Conservation (phyloP, 2,329 filamentous ascomycete genomes). For the Alternaria consortialis region DNA sequence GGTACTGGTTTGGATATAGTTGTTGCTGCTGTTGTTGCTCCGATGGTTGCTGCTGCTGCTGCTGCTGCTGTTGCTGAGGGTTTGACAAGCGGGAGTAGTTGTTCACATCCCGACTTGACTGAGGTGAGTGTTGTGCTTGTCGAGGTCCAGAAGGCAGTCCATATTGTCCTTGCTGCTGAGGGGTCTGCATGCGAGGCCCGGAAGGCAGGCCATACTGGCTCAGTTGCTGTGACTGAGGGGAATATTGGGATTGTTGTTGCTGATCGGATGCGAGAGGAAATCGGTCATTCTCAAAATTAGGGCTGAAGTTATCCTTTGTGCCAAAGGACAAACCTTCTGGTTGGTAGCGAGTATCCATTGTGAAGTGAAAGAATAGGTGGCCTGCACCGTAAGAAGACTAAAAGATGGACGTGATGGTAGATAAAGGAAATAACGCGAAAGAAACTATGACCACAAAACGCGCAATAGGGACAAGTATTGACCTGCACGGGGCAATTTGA, state of each 20-base stretch:
- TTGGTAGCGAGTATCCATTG: conserved; percentile 45
- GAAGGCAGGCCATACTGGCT: conserved; percentile 19
- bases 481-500: conserved; percentile 37
- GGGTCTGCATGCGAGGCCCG: conserved; percentile 25
- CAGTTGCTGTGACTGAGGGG: conserved; percentile 17
- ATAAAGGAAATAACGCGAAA: conserved; percentile 17
- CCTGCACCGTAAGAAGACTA: conserved; percentile 41
- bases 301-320: conserved; percentile 32
- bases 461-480: conserved; percentile 22
- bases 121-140: conserved; percentile 12
- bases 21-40: conserved; percentile 12
- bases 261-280: conserved; percentile 25
- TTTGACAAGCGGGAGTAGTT: conserved; percentile 15
- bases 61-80: conserved; percentile 16
- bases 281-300: conserved; percentile 30
- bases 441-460: conserved; percentile 24
- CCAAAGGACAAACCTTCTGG: conserved; percentile 39
- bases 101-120: conserved; percentile 15
- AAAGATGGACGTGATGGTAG: conserved; percentile 27
- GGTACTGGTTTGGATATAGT: conserved; percentile 18
- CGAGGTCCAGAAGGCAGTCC: conserved; percentile 20
- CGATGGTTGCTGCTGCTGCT: conserved; percentile 15
- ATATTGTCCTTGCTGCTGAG: conserved; percentile 25
- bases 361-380: conserved; percentile 35
- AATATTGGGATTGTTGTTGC: conserved; percentile 26